Evolutionary conservation across 2,329 filamentous ascomycete species (phyloP), one percentile per base, ranked within the genome.

Genomic region (Aspergillus proliferans): DNA sequence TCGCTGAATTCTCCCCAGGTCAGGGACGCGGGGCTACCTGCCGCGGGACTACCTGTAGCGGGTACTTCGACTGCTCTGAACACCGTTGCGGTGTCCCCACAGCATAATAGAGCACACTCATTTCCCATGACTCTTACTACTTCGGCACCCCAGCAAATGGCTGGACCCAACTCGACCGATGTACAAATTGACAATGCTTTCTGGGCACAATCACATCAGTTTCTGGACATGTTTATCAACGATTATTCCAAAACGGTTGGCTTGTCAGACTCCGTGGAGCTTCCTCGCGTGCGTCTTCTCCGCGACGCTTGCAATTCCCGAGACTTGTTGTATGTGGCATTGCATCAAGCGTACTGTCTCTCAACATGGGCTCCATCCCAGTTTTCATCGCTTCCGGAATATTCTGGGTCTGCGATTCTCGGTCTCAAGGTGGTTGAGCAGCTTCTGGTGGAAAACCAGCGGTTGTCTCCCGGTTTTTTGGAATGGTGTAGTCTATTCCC

Each of bases 291-390:
- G 30, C 54, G 63, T n/a, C 71, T 86, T 6, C 68, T 90, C 10
- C 59, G 55, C 22, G 70, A 80, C 21, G 85, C 86, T 1, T 85
- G 82, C 54, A 40, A 53, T 1, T 57, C 62, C 0, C 64, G 75
- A 4, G 87, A 91, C 62, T 53, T 71, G 43, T 81, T 86, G 59
- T 90, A 85, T 60, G 57, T 89, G 45, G 72, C 77, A 5, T 62
- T 87, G 10, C 85, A 87, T 60, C 84, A 87, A 59, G 51, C 85
- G 2, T 84, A 81, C 62, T 86, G 83, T 59, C 59, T 78, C 18
- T 81, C 78, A 76, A 76, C 74, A 3, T 49, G 68, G 3, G 62
- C 71, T 15, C 68, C 64, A 0, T 46, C 55, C 1, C 52, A 60
- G 3, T 59, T 78, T 4, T 66, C 74, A 14, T 57, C 45, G 10